Evolutionary conservation across 176 grass and related monocot genomes (phyloP), one percentile per base, ranked within the genome.

Genomic region (Poa pratensis): DNA sequence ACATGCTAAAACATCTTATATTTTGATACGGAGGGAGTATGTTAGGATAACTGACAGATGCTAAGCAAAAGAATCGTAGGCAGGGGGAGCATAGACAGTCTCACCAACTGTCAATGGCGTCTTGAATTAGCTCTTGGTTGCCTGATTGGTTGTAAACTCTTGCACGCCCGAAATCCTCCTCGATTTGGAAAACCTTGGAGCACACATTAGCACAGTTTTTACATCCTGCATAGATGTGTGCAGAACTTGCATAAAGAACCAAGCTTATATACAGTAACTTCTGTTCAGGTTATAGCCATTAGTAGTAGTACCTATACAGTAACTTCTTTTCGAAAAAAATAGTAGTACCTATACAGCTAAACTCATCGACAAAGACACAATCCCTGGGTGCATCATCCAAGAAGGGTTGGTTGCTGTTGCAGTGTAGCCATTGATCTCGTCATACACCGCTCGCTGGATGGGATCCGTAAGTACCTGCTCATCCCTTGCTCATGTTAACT

Each of bases 151-250:
- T 84, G 50, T 85, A 93, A 57, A 94, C 93, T 89, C 96, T 96
- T 69, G 96, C 93, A 61, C 96, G 77, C 20, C 96, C 96, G 28
- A 84, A 99, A 62, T 99, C 93, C 78, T 99, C 96, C 75, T 99
- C 94, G 15, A 99, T 99, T 82, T 78, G 3, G 17, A 99, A 99
- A 28, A 94, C 90, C 75, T 91, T 91, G 39, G 91, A 79, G 22
- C 92, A 94, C 61, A 99, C 89, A 75, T 99, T 96, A 50, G 93
- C 96, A 82, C 96, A 99, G 82, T 99, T 96, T 90, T 99, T 99
- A 75, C 96, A 99, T 71, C 96, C 96, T 98, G 82, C 49, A 81
- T 35, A 66, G 42, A 87, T 23, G 84, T 66, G 43, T 49, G 80
- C 3, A 54, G 30, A 50, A 45, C 32, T 66, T 81, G 28, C 32